Base-by-base conservation (phyloP, 129 eudicot species). In the Calendula officinalis region DNA sequence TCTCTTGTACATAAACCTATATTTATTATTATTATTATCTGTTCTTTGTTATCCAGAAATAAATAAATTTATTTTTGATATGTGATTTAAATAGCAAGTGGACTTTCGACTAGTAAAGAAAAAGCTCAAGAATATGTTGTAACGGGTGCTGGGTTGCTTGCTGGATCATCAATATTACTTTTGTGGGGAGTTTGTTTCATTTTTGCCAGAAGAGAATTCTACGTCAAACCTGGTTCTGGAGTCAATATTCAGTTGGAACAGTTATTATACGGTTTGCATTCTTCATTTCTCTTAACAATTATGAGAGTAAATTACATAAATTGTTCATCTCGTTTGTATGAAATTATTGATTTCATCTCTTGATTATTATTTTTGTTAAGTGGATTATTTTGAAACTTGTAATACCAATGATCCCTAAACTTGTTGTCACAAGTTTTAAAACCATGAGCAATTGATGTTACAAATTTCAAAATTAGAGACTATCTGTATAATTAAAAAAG, bases 121-220 rank as follows among this genome's bases (percentile, higher is more conserved):
- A 59, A 40, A 16, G 88, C 94, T 33, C 78, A 79, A 60, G 86
- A 80, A 14, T 82, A 76, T 48, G 82, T 78, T 11, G 64, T 68
- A 36, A 82, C 86, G 7, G 94, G 94, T 35, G 82, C 81, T 3
- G 94, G 88, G 9, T 71, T 86, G 68, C 68, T 86, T 32, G 88
- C 94, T 46, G 94, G 94, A 39, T 79, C 94, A n/a, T 71, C 88
- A 8, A 72, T 80, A 48, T 43, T 86, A 59, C 81, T 82, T 41
- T 30, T 86, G 9, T 86, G 94, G 94, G 88, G 94, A 53, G 68
- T 80, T 30, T 86, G 94, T 50, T 53, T 82, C 40, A 54, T 82
- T 5, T 39, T 56, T 13, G 81, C 67, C 67, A 15, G 62, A 17
- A 57, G 83, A 9, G 88, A 80, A 33, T 73, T 81, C 1, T 77